Conservation (phyloP, 306 rosid species). For the Citrullus colocynthis region DNA sequence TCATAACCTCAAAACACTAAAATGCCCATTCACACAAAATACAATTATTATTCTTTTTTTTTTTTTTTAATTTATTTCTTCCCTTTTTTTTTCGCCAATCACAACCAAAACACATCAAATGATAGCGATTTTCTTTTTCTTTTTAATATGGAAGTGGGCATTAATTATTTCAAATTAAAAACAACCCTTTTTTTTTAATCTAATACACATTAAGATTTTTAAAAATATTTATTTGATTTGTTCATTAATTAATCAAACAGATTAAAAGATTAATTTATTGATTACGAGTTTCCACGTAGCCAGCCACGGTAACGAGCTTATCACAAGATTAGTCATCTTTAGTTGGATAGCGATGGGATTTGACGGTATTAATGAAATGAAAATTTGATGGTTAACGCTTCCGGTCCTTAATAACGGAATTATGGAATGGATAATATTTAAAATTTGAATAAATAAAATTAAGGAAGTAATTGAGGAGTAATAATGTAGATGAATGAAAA, state of each 20-base stretch:
- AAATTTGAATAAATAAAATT: background rate
- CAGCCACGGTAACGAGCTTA: background rate
- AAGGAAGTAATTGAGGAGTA: background rate
- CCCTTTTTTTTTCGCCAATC: background rate
- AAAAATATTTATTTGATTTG: background rate
- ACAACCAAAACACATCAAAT: background rate
- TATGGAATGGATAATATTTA: background rate
- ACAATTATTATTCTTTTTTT: background rate
- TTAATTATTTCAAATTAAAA: background rate
- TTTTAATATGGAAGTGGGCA: background rate
- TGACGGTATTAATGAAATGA: conserved; percentile 1
- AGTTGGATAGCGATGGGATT: background rate
- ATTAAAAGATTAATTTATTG: background rate
- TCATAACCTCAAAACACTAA: background rate
- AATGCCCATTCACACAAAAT: background rate
- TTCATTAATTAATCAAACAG: background rate
- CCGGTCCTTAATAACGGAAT: background rate
- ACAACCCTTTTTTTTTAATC: background rate
- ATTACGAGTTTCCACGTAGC: conserved; percentile 2
- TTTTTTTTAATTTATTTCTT: background rate
- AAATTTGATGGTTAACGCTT: background rate
- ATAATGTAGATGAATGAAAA: background rate
- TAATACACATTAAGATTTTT: background rate
- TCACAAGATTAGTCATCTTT: background rate
- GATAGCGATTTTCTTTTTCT: background rate